Percentiles rank a stretch among this genome's conserved stretches.
Conservation (phyloP, 345 rosid species). For the Melaleuca alternifolia region DNA sequence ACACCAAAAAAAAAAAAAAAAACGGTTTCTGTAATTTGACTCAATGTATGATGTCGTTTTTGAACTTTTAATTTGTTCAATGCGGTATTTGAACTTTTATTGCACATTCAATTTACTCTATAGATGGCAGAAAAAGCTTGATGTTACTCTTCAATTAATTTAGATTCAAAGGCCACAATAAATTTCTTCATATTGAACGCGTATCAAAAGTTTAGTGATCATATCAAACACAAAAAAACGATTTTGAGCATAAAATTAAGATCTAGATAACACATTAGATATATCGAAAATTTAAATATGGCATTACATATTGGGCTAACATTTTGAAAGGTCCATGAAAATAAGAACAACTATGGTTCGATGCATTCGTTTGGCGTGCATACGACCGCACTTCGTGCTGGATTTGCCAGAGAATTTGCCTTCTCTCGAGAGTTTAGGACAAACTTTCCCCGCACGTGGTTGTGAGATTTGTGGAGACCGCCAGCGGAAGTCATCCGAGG, state of each 20-base stretch:
- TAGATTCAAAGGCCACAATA: neutral
- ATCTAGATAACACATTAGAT: accelerated
- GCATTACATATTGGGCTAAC: neutral
- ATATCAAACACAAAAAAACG: no score
- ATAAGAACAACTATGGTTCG: neutral
- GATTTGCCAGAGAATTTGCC: neutral
- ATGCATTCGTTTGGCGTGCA: neutral
- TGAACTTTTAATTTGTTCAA: accelerated
- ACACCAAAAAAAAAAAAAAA: no score
- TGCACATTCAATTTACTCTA: accelerated
- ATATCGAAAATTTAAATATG: accelerated
- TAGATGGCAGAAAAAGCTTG: neutral
- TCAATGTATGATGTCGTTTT: accelerated
- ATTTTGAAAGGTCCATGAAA: neutral
- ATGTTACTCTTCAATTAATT: neutral
- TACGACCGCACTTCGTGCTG: neutral
- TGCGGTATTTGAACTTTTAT: accelerated
- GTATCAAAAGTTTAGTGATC: no score
- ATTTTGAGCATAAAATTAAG: no score
- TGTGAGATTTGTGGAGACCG: neutral
- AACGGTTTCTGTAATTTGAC: no score
- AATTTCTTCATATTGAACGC: no score
- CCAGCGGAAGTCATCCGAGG: neutral
- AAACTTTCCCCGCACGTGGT: neutral
- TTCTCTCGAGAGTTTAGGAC: neutral